Evolutionary conservation across 805 yeast genomes (phyloP).

Genomic region (Saccharomycopsis sp.): DNA sequence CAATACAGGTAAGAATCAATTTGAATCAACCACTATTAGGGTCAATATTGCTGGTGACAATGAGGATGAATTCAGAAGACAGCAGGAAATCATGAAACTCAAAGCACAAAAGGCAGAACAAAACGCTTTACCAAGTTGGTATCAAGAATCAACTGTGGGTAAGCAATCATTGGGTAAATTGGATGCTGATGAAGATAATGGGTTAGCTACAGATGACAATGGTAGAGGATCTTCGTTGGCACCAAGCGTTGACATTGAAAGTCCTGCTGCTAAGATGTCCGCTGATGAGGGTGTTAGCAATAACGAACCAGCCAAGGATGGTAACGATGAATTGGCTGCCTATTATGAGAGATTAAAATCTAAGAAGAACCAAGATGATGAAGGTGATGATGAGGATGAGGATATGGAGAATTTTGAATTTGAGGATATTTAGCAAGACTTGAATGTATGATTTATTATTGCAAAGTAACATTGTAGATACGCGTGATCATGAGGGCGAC

Average conservation of each 20-base stretch:
- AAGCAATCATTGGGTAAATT: slow-evolving; percentile 48
- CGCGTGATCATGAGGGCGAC: not conserved
- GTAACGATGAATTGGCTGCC: slow-evolving; percentile 60
- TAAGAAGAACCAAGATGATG: slow-evolving; percentile 58
- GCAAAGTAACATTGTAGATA: not conserved
- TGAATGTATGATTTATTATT: not conserved
- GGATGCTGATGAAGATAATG: slow-evolving; percentile 42
- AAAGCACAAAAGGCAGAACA: slow-evolving; percentile 52
- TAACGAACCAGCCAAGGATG: slow-evolving; percentile 27
- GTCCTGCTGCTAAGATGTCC: not conserved
- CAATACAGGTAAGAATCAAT: slow-evolving; percentile 21
- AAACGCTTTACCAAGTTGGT: slow-evolving; percentile 97
- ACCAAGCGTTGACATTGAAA: slow-evolving; percentile 14
- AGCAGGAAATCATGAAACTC: slow-evolving; percentile 38
- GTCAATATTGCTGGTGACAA: slow-evolving; percentile 83
- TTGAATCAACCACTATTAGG: slow-evolving; percentile 61
- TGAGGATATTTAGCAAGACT: slow-evolving; percentile 28
- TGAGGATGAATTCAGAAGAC: slow-evolving; percentile 41
- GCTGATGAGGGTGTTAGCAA: slow-evolving; percentile 1
- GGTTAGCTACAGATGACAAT: slow-evolving; percentile 12
- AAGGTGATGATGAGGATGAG: slow-evolving; percentile 46
- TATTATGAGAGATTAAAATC: slow-evolving; percentile 74
- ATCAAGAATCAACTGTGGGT: slow-evolving; percentile 84
- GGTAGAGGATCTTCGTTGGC: slow-evolving; percentile 22
- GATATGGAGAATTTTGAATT: slow-evolving; percentile 39